Evolutionary conservation across 2,329 filamentous ascomycete species (phyloP), one percentile per base, ranked within the genome.

Genomic region (Fusarium duplospermum): DNA sequence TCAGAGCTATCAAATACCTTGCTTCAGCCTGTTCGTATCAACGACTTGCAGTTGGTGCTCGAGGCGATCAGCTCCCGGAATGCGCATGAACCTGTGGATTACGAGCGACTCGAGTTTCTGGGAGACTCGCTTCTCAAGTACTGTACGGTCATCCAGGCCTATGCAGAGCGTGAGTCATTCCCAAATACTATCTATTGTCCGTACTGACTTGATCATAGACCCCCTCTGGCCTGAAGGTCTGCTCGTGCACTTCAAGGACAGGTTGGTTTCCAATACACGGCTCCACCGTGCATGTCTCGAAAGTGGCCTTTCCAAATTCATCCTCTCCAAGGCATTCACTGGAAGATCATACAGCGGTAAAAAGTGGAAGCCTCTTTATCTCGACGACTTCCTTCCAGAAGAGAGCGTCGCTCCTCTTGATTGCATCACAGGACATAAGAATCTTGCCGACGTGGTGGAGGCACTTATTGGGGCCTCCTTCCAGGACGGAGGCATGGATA

Each of bases 61-160:
- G 91, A 90, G 11, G 94, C 95, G 1, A 92, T 97, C 59, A 93
- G 89, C 60, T 86, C 93, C 0, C 89, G 91, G 0, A 86, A 86
- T 2, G 90, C 93, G 0, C 79, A 82, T 3, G 90, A 91, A 57
- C 80, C 84, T 1, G 87, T 86, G 0, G 89, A 98, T 73, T 98
- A 98, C 79, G 93, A 98, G 77, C 87, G 93, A 4, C 85, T 97
- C 0, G 96, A 98, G 80, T 97, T 97, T 75, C 84, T 98, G 0
- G 96, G 96, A 0, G 96, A 98, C 77, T 91, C 91, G 0, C 86
- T 97, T 2, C 86, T 98, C 40, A 98, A 98, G 78, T 89, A 92
- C 66, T 90, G 89, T 56, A 87, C 93, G 0, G 90, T 91, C 0
- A 80, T 94, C 2, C 92, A 94, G 64, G 86, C 95, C 4, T 84